Evolutionary conservation across 2,329 filamentous ascomycete species (phyloP).

Genomic region (Pyricularia sp.): DNA sequence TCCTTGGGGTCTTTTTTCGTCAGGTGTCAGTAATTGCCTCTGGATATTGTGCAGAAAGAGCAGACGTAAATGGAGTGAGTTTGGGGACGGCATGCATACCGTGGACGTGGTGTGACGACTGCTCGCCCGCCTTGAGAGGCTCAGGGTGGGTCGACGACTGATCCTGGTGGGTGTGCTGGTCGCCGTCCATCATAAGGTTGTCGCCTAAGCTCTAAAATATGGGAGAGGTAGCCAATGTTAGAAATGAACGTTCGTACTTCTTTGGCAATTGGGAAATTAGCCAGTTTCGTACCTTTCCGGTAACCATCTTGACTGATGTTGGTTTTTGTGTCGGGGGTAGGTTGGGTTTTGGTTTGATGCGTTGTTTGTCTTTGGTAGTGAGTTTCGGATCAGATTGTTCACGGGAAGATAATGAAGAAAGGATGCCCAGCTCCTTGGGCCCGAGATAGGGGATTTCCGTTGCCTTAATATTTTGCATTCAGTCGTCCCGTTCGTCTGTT

Average conservation of each 20-base stretch:
- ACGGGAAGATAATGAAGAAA: not conserved
- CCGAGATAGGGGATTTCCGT: not conserved
- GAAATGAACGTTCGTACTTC: not conserved
- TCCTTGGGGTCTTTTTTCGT: slow-evolving; percentile 2
- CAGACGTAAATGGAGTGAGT: not conserved
- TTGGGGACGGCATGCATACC: not conserved
- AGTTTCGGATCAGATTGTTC: not conserved
- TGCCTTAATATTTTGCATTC: not conserved
- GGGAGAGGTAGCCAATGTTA: not conserved
- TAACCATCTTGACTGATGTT: not conserved
- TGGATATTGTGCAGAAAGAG: not conserved
- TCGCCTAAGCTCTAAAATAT: not conserved
- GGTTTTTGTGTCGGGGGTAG: not conserved
- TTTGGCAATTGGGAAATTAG: not conserved
- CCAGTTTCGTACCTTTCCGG: not conserved
- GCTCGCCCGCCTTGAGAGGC: not conserved
- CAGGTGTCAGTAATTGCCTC: not conserved
- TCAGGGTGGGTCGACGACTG: not conserved
- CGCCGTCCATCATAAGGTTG: not conserved
- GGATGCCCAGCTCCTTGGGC: not conserved
- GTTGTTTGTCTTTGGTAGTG: not conserved
- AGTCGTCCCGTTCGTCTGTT: not conserved
- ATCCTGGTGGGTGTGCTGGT: not conserved
- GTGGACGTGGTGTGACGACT: slow-evolving; percentile 2
- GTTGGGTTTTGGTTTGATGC: not conserved